Conservation (phyloP, 2,329 filamentous ascomycete genomes). For the Nemania sp. region DNA sequence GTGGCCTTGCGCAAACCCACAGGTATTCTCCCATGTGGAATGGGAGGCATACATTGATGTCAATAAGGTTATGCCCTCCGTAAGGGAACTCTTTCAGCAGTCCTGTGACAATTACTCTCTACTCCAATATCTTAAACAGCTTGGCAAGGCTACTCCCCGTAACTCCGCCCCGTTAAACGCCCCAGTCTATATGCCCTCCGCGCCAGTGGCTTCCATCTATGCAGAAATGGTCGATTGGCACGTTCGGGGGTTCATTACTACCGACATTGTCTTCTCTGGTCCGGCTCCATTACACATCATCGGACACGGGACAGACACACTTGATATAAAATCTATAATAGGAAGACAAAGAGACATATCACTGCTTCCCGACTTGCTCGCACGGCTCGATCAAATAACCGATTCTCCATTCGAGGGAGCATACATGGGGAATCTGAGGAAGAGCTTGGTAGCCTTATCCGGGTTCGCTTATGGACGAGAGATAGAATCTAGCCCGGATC, state of each 20-base stretch:
- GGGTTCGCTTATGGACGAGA: background rate
- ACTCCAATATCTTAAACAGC: background rate
- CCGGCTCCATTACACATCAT: background rate
- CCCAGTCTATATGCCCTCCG: background rate
- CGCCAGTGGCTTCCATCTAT: background rate
- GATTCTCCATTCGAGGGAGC: slow-evolving; percentile 14
- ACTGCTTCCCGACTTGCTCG: slow-evolving; percentile 11
- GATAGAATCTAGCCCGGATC: background rate
- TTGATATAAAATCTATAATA: background rate
- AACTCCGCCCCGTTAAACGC: background rate
- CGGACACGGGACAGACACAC: background rate
- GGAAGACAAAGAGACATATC: background rate
- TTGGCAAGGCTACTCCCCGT: background rate
- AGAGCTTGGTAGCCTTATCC: slow-evolving; percentile 14
- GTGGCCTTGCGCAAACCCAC: slow-evolving; percentile 18
- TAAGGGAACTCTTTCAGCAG: background rate
- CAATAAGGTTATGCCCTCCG: background rate
- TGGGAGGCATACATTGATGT: slow-evolving; percentile 16
- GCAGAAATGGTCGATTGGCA: background rate
- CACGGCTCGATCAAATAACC: slow-evolving; percentile 6
- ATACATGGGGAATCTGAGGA: slow-evolving; percentile 18
- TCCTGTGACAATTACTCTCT: slow-evolving; percentile 2
- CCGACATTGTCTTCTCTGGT: slow-evolving; percentile 13
- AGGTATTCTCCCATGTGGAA: background rate
- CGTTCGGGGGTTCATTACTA: slow-evolving; percentile 1